Evolutionary conservation across 2,329 filamentous ascomycete species (phyloP).

Genomic region (Alternaria sp.): DNA sequence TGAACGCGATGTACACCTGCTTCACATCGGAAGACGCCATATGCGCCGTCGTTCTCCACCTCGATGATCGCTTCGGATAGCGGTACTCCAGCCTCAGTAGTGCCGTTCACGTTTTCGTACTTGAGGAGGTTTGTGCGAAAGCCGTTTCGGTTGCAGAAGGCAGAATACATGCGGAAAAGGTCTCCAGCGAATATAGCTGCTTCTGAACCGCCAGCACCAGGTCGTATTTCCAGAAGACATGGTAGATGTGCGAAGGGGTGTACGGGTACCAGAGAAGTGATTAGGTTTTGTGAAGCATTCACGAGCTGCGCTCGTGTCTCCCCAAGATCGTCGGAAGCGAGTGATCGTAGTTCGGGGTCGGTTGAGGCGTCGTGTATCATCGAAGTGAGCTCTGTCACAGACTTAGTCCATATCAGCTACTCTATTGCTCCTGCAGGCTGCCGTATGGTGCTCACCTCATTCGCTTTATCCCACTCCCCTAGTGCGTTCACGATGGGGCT

Average conservation of each 20-base stretch:
- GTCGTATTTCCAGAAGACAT: slow-evolving; percentile 89
- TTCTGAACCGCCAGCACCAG: slow-evolving; percentile 90
- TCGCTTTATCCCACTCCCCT: slow-evolving; percentile 65
- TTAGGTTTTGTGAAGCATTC: slow-evolving; percentile 71
- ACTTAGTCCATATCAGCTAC: slow-evolving; percentile 49
- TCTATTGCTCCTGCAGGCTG: slow-evolving; percentile 1
- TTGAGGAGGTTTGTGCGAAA: slow-evolving; percentile 76
- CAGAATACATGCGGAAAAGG: slow-evolving; percentile 87
- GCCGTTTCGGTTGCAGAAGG: slow-evolving; percentile 74
- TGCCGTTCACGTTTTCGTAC: slow-evolving; percentile 77
- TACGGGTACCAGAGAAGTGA: slow-evolving; percentile 79
- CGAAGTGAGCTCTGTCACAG: slow-evolving; percentile 73
- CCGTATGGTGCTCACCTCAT: slow-evolving; percentile 56
- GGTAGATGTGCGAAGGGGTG: slow-evolving; percentile 91
- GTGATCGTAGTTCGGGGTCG: slow-evolving; percentile 65
- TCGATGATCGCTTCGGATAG: slow-evolving; percentile 90
- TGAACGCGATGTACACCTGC: slow-evolving; percentile 96
- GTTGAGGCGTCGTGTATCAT: slow-evolving; percentile 74
- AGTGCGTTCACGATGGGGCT: slow-evolving; percentile 61
- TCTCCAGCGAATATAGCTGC: slow-evolving; percentile 89
- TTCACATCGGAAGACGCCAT: slow-evolving; percentile 82
- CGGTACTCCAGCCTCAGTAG: slow-evolving; percentile 67
- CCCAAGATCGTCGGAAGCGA: slow-evolving; percentile 75
- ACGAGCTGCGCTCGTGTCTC: slow-evolving; percentile 69
- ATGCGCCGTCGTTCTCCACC: slow-evolving; percentile 77